These are phyloP conservation scores for Saturnispora sekii DNA, from an alignment of 805 yeast species.

Conservation along the genomic window DNA sequence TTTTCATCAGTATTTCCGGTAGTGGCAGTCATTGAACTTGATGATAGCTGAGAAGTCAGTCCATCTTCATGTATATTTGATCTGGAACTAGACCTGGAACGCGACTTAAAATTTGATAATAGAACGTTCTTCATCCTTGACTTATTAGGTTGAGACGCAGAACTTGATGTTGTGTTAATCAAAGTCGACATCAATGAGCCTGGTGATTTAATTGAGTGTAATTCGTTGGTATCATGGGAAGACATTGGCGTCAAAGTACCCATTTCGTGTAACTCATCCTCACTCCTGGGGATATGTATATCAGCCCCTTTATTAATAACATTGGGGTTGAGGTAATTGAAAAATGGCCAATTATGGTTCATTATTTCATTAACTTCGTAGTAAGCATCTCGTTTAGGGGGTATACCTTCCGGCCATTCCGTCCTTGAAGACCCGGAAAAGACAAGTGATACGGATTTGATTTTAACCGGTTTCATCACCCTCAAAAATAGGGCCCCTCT, in stretches of 20 bases:
- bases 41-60: not conserved
- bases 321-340: slow-evolving; percentile 30
- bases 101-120: slow-evolving; percentile 1
- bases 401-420: slow-evolving; percentile 98
- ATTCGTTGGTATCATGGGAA: slow-evolving; percentile 15
- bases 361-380: slow-evolving; percentile 57
- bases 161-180: slow-evolving; percentile 19
- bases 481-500: slow-evolving; percentile 72
- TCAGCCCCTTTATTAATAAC: slow-evolving; percentile 37
- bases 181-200: slow-evolving; percentile 22
- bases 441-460: slow-evolving; percentile 51
- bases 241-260: slow-evolving; percentile 21
- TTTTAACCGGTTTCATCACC: slow-evolving; percentile 59
- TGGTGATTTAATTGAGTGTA: slow-evolving; percentile 20
- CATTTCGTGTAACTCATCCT: slow-evolving; percentile 25
- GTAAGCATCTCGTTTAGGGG: slow-evolving; percentile 68
- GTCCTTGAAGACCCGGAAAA: slow-evolving; percentile 68
- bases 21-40: not conserved
- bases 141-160: slow-evolving; percentile 2
- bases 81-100: not conserved
- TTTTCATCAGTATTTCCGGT: slow-evolving; percentile 13
- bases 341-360: slow-evolving; percentile 89
- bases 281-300: slow-evolving; percentile 27
- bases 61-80: not conserved
- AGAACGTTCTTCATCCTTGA: slow-evolving; percentile 4